A percentile compares a stretch with the other conserved stretches of the same genome.
phyloP scores from a whole-genome alignment of 371 early-diverging fungal genomes.

The Funneliformis caledonium region DNA sequence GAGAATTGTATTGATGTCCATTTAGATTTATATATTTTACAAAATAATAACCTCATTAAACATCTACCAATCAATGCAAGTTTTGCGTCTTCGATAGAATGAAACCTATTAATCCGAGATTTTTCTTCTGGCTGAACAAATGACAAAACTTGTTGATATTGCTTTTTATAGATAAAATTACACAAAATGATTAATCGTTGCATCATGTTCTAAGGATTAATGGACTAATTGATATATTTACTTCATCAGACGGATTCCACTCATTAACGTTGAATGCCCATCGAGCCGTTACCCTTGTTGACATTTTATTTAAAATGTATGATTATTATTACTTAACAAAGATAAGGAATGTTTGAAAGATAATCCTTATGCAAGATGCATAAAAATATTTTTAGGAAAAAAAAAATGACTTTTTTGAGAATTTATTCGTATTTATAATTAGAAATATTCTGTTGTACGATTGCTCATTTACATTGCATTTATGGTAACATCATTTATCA shows the following conservation, averaged over 20 bases:
- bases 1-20: slow-evolving; percentile 25
- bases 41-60: slow-evolving; percentile 27
- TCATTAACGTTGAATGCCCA: slow-evolving; percentile 31
- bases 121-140: slow-evolving; percentile 25
- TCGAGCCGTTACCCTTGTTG: slow-evolving; percentile 27
- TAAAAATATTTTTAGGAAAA: too few relatives aligned
- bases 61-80: slow-evolving; percentile 33
- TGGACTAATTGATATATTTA: not conserved
- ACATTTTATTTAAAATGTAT: not conserved
- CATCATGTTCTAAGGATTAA: too few relatives aligned
- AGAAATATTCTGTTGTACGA: not conserved
- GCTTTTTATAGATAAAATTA: not conserved
- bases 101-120: slow-evolving; percentile 11
- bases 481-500: not conserved
- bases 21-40: slow-evolving; percentile 15
- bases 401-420: too few relatives aligned
- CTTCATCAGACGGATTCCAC: slow-evolving; percentile 34
- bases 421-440: too few relatives aligned
- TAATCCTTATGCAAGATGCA: too few relatives aligned
- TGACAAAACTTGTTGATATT: slow-evolving; percentile 23
- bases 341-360: too few relatives aligned
- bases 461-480: not conserved
- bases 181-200: too few relatives aligned
- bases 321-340: too few relatives aligned
- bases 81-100: not conserved